Percentiles rank a stretch among this genome's conserved stretches.
These are phyloP conservation scores for Myxozyma vanderwaltii DNA, from an alignment of 805 yeast species.

Conservation along the genomic window DNA sequence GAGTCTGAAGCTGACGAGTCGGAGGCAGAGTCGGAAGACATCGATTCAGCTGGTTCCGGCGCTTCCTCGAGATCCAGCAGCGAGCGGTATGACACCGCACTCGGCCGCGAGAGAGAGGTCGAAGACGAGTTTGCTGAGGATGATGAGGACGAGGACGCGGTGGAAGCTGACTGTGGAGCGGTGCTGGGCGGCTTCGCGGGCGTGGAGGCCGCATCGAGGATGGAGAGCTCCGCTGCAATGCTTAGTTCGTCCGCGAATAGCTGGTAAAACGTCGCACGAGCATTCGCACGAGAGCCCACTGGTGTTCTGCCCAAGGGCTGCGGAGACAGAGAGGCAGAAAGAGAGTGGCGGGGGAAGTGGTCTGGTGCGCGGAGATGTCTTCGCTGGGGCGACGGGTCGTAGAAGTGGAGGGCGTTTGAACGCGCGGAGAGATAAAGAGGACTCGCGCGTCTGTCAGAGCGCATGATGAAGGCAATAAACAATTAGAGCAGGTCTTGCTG, in stretches of 20 bases:
- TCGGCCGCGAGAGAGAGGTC: constrained; percentile 4
- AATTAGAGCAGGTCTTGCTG: neutral
- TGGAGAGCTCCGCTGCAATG: constrained; percentile 21
- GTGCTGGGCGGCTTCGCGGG: constrained; percentile 17
- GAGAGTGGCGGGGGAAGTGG: constrained; percentile 24
- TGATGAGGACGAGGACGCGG: neutral
- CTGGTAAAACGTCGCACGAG: constrained; percentile 25
- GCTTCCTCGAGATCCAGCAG: constrained; percentile 18
- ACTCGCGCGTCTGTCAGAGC: constrained; percentile 28
- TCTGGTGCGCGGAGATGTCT: constrained; percentile 23
- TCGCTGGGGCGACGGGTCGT: constrained; percentile 33
- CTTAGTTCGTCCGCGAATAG: constrained; percentile 26
- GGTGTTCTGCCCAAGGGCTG: neutral
- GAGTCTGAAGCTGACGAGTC: constrained; percentile 12
- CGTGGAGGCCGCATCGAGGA: constrained; percentile 12
- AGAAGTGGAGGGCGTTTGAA: constrained; percentile 35
- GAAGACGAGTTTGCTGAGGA: constrained; percentile 2
- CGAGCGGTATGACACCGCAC: constrained; percentile 17
- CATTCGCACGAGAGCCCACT: neutral
- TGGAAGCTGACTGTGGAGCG: neutral
- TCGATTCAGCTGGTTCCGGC: neutral
- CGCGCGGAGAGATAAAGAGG: constrained; percentile 36
- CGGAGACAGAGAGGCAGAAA: constrained; percentile 2
- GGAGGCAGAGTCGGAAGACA: constrained; percentile 14
- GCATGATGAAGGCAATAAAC: constrained; percentile 4